phyloP scores from a whole-genome alignment of 768 basidiomycete genomes.

The Kondoa malvinella region DNA sequence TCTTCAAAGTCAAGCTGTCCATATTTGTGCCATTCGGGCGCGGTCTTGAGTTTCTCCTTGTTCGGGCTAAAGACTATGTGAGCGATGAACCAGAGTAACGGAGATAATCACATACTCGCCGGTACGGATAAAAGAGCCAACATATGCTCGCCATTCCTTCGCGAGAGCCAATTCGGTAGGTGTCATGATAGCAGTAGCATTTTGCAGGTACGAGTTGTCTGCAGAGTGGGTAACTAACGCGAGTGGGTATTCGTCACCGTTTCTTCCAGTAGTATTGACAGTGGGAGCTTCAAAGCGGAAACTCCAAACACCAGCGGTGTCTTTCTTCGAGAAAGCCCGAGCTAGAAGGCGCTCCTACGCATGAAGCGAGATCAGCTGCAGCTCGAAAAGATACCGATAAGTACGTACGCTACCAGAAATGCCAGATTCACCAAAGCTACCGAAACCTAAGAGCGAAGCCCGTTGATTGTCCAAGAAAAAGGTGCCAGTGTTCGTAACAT shows the following conservation, averaged over 20 bases:
- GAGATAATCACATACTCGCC: background rate
- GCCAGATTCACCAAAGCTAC: background rate
- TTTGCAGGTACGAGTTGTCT: constrained; percentile 1
- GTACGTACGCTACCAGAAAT: background rate
- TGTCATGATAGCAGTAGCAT: background rate
- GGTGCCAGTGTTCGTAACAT: background rate
- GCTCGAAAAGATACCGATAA: background rate
- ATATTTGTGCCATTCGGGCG: background rate
- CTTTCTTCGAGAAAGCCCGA: background rate
- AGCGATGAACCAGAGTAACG: background rate
- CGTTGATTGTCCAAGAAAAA: background rate
- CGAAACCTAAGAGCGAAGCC: background rate
- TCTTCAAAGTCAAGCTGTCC: no score
- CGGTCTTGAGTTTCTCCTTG: background rate
- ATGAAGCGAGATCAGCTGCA: background rate
- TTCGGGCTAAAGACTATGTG: background rate
- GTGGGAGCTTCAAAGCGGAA: constrained; percentile 4
- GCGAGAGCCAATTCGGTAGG: background rate
- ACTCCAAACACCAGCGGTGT: background rate
- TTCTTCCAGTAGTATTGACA: background rate
- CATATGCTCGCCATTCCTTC: background rate
- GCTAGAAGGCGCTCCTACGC: background rate
- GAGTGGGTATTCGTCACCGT: background rate
- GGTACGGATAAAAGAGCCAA: background rate
- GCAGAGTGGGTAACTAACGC: constrained; percentile 1